Base-by-base conservation (phyloP, 257 asterid genomes). In the Gardenia jasminoides region DNA sequence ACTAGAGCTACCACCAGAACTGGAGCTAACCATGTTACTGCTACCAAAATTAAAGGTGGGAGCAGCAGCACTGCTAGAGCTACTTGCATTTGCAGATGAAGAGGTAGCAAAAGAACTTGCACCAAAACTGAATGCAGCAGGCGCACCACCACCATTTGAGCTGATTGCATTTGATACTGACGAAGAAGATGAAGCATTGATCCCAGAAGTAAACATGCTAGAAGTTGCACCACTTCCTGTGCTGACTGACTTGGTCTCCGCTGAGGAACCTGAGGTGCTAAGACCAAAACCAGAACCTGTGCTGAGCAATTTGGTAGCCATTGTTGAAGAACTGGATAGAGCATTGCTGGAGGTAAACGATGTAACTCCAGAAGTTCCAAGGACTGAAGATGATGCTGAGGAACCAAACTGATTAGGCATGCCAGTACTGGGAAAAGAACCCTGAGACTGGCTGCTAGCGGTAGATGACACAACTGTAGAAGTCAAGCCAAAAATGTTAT, bases 61-160 rank as follows among this genome's bases (percentile, higher is more conserved):
- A 76, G 87, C 39, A 9, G 86, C 52, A 58, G 71, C 86, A 76
- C 85, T 77, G 77, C 62, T 76, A 16, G 89, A 75, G 70, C 71
- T 82, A 67, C 62, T 76, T 4, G 88, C 58, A 75, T 41, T 83
- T 82, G 87, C 41, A 58, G 78, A 88, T 19, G 89, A 83, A 39
- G 90, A 69, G 82, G 91, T 78, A 77, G 82, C 84, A 2, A 89
- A 71, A 74, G 89, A 80, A 83, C 84, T 74, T 69, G 76, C 80
- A 76, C 87, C 87, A 47, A 86, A 86, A 74, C 69, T 59, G 39
- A 72, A 83, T 10, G 72, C 30, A 56, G 43, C 61, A 77, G 84
- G 17, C 36, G 72, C 44, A 46, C 72, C 66, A 66, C 62, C 15
- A 74, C 83, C 33, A 16, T 54, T 62, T 24, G 78, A 44, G 41